Conservation (phyloP, 306 rosid genomes). For the Rosa lucieae region DNA sequence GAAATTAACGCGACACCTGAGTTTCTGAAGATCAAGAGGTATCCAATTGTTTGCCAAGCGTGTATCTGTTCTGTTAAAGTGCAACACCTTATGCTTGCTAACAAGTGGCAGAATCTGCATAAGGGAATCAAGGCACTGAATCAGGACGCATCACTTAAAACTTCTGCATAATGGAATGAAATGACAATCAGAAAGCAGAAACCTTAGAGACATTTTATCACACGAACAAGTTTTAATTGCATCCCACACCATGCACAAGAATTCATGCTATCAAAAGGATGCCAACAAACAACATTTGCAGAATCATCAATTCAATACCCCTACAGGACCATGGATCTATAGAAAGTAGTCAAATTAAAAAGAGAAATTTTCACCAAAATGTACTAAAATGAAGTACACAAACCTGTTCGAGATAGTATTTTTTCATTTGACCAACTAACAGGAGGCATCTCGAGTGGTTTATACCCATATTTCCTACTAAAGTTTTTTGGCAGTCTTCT, state of each 20-base stretch:
- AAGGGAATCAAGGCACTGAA: slow-evolving; percentile 26
- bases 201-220: neutral
- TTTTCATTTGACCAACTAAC: slow-evolving; percentile 96
- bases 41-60: slow-evolving; percentile 85
- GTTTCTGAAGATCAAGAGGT: slow-evolving; percentile 72
- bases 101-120: slow-evolving; percentile 85
- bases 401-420: slow-evolving; percentile 88
- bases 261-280: neutral
- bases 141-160: slow-evolving; percentile 17
- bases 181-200: neutral
- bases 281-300: slow-evolving; percentile 2
- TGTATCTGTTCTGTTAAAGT: slow-evolving; percentile 86
- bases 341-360: neutral
- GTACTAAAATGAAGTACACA: slow-evolving; percentile 15
- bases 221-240: neutral
- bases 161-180: slow-evolving; percentile 14
- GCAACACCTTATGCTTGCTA: slow-evolving; percentile 70
- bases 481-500: slow-evolving; percentile 85
- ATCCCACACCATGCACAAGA: neutral
- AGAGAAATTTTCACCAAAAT: neutral
- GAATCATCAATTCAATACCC: slow-evolving; percentile 10
- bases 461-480: slow-evolving; percentile 56
- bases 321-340: neutral
- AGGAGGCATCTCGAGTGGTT: slow-evolving; percentile 77
- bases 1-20: slow-evolving; percentile 82